These are phyloP conservation scores for Pichia pseudocactophila DNA, from an alignment of 805 yeast genomes.

Conservation along the genomic window DNA sequence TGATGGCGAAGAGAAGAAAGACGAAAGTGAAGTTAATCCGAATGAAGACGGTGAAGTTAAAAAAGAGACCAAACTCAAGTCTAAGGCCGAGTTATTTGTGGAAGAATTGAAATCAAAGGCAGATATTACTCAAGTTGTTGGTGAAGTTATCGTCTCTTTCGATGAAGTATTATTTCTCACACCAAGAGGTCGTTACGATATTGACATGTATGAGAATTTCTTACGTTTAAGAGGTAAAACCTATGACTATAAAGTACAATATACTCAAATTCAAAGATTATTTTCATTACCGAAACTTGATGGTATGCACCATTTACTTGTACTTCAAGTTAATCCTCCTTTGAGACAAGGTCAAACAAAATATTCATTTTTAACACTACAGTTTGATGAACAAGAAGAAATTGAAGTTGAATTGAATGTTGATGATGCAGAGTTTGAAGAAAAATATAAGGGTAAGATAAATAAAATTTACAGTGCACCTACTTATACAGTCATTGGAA, in stretches of 20 bases:
- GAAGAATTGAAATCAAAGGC: conserved; percentile 90
- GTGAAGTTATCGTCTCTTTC: conserved; percentile 91
- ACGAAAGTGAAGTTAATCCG: conserved; percentile 12
- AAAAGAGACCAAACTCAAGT: conserved; percentile 38
- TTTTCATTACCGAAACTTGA: conserved; percentile 93
- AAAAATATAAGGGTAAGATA: conserved; percentile 65
- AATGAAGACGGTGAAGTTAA: conserved; percentile 22
- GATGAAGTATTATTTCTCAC: conserved; percentile 86
- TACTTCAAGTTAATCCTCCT: conserved; percentile 93
- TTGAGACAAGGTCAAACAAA: conserved; percentile 97
- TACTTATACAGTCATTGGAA: conserved; percentile 80
- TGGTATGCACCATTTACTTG: conserved; percentile 79
- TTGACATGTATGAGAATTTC: conserved; percentile 82
- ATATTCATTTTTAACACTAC: conserved; percentile 85
- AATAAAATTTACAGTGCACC: conserved; percentile 64
- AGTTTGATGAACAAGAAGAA: conserved; percentile 84
- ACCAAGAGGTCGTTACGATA: conserved; percentile 97
- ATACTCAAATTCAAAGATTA: conserved; percentile 79
- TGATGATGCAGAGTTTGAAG: conserved; percentile 71
- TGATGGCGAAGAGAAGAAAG: conserved; percentile 16
- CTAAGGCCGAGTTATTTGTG: conserved; percentile 78
- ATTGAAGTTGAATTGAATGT: conserved; percentile 83
- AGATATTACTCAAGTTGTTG: conserved; percentile 87
- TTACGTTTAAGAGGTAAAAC: conserved; percentile 94
- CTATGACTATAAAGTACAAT: conserved; percentile 91